A percentile compares a stretch with the other conserved stretches of the same genome.
These are phyloP conservation scores for Ceratobasidium sp. DNA, from an alignment of 1,284 basidiomycete species.

Conservation along the genomic window DNA sequence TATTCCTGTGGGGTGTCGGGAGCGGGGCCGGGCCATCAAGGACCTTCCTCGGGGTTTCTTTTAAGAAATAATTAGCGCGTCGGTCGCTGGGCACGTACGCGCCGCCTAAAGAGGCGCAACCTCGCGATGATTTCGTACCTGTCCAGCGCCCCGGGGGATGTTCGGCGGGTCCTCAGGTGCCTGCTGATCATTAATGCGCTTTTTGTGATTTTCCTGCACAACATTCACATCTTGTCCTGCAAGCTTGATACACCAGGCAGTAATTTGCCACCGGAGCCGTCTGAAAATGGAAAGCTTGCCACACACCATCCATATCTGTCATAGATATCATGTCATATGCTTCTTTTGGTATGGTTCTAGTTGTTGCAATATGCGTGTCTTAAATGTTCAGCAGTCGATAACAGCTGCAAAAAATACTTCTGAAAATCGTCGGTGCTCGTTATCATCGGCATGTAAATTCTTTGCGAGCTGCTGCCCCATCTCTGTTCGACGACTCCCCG, in stretches of 20 bases:
- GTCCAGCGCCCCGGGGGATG: neutral
- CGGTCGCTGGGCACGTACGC: constrained; percentile 2
- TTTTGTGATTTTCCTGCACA: neutral
- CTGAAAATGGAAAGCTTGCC: neutral
- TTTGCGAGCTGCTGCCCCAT: neutral
- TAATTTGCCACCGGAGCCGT: neutral
- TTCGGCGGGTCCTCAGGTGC: neutral
- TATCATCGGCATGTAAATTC: constrained; percentile 5
- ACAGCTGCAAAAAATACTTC: neutral
- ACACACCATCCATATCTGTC: constrained; percentile 8
- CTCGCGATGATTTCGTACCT: neutral
- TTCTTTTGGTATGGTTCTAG: neutral
- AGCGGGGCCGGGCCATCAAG: neutral
- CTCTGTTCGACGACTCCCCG: constrained; percentile 1
- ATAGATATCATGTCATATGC: neutral
- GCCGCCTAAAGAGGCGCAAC: neutral
- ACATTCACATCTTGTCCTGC: neutral
- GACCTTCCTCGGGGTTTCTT: neutral
- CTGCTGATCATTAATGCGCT: constrained; percentile 14
- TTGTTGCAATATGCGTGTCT: neutral
- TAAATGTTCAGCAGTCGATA: neutral
- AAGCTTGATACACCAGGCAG: neutral
- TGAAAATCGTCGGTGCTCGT: neutral
- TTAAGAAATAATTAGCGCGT: neutral
- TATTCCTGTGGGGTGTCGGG: neutral